Base-by-base conservation (phyloP, 106 monocot species). In the Chionographis japonica region DNA sequence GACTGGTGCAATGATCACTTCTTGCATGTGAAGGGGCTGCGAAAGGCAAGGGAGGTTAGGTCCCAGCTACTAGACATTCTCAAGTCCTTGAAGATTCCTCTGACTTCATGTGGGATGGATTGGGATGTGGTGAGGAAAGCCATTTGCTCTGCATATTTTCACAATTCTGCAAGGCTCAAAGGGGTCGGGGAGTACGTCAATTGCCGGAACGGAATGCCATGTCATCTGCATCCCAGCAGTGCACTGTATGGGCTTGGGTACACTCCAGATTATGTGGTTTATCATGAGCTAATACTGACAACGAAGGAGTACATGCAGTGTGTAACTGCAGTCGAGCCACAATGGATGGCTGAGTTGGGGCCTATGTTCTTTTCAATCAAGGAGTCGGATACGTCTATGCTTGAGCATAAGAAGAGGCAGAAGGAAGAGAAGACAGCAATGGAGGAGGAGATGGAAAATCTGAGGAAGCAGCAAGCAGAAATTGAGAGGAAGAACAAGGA, bases 331-430 rank as follows among this genome's bases (percentile, higher is more conserved):
- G 97, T 97, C 1, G 92, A 97, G 77, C 89, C 97, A 10, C 74
- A 89, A 42, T 97, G 97, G 97, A 63, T 97, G n/a, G 97, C 97
- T 10, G 92, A 89, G 64, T 49, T 97, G 43, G 97, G 97, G 12
- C 97, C 97, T 0, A 97, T 97, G 97, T 97, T 97, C 60, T 97
- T 97, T 76, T 92, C 97, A 0, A 83, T 97, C 4, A 97, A 97
- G 62, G 84, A 87, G 27, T 92, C 92, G 0, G 97, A 97, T 37
- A 92, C 86, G 2, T 92, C 97, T 0, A 74, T 92, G 79, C 61
- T 97, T 0, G 97, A 97, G 73, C 92, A 92, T 19, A 86, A 83
- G 80, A 92, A 85, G 77, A 89, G 65, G 82, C 91, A 95, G 62
- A 95, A 88, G 79, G 88, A 92, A 67, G 83, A 83, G 66, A 95